Evolutionary conservation across 2,329 filamentous ascomycete genomes (phyloP).

Genomic region (Passalora sequoiae): DNA sequence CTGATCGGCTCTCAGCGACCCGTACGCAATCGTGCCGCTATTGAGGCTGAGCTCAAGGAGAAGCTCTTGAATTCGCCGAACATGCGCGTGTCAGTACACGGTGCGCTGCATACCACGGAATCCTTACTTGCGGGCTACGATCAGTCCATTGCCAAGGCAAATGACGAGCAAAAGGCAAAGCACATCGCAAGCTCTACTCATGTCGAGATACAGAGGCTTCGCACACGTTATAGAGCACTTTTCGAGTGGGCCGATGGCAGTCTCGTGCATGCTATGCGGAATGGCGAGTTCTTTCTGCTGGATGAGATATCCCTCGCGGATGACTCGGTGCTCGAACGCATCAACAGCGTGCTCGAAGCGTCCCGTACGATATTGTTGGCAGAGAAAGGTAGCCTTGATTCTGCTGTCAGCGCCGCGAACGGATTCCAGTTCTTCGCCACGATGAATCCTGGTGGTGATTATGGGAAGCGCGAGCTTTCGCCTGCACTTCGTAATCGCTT

Average conservation of each 20-base stretch:
- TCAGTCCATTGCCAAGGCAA: conserved; percentile 37
- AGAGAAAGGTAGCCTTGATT: conserved; percentile 84
- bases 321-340: conserved; percentile 89
- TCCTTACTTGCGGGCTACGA: conserved; percentile 58
- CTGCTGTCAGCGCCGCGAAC: conserved; percentile 66
- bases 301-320: conserved; percentile 98
- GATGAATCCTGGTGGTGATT: conserved; percentile 98
- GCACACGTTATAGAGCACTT: conserved; percentile 68
- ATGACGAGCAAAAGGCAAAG: conserved; percentile 12
- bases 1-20: conserved; percentile 93
- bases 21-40: conserved; percentile 73
- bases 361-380: conserved; percentile 80
- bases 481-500: conserved; percentile 93
- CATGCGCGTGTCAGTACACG: conserved; percentile 20
- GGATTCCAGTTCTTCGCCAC: conserved; percentile 96
- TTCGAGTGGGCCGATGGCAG: conserved; percentile 97
- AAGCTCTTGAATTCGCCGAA: conserved; percentile 50
- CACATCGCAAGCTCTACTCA: conserved; percentile 18
- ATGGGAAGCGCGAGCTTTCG: conserved; percentile 95
- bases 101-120: conserved; percentile 40
- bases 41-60: conserved; percentile 60
- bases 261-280: conserved; percentile 87
- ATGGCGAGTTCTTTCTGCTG: conserved; percentile 83
- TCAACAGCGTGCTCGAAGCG: conserved; percentile 94
- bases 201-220: conserved; percentile 40